A percentile compares a stretch with the other conserved stretches of the same genome.
phyloP scores from a whole-genome alignment of 331 rosid species.

The Quercus tomentella region DNA sequence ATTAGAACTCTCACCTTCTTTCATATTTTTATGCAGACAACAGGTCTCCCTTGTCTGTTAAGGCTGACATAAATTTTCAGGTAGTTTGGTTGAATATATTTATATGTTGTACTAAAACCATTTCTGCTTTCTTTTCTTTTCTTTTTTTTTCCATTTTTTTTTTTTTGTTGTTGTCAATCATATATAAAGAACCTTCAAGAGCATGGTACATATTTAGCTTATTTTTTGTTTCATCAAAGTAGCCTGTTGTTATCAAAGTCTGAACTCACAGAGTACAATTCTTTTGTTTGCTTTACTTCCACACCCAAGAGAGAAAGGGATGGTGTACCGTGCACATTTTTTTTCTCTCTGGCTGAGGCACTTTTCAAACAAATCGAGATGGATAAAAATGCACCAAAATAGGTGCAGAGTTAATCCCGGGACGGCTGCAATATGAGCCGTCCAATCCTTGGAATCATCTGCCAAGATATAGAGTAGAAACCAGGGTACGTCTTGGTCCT shows the following conservation, averaged over 20 bases:
- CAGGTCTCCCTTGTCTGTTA: conserved; percentile 26
- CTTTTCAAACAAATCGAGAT: neutral
- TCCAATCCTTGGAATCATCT: conserved; percentile 11
- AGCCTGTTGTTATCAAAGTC: neutral
- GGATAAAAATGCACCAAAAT: conserved; percentile 12
- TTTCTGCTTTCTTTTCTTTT: neutral
- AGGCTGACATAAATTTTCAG: conserved; percentile 47
- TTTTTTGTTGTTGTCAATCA: too few species aligned
- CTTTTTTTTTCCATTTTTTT: too few species aligned
- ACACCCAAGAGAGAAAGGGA: neutral
- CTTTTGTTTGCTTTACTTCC: neutral
- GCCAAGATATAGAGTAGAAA: conserved; percentile 12
- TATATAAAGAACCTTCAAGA: neutral
- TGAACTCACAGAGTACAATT: neutral
- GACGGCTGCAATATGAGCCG: conserved; percentile 19
- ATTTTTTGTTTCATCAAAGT: neutral
- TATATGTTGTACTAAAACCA: neutral
- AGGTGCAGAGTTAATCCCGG: conserved; percentile 5
- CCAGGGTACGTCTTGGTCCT: conserved; percentile 22
- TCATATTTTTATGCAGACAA: conserved; percentile 38
- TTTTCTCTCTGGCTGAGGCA: neutral
- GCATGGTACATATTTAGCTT: neutral
- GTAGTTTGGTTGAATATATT: conserved; percentile 17
- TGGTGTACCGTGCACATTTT: neutral
- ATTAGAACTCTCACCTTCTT: neutral